Evolutionary conservation across 345 rosid genomes (phyloP), one percentile per base, ranked within the genome.

Genomic region (Citropsis articulata): DNA sequence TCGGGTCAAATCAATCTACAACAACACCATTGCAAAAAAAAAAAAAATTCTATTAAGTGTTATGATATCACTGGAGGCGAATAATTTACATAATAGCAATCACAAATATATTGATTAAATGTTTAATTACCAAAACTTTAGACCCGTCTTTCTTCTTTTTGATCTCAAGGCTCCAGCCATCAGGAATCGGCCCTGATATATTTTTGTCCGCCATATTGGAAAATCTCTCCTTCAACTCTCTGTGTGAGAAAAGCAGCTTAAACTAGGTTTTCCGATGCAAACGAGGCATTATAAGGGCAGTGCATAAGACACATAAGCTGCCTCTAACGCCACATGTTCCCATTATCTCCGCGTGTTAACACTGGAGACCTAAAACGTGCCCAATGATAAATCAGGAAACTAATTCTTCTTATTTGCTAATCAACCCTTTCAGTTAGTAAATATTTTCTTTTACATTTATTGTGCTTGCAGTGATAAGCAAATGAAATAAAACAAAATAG

Each of bases 241-340:
- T 64, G 18, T 62, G 42, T 31, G 50, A 24, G 79, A 25, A 4
- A 71, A 65, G 59, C 72, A 38, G 36, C 62, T 71, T 66, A 65
- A 48, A 56, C 63, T 65, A 65, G 69, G 73, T 81, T 76, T 71
- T 25, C 79, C 73, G 3, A 76, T 71, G 74, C 65, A 66, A 78
- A 69, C 10, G 31, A 74, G 59, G 61, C 60, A 40, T 65, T 78
- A 69, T 28, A 73, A 75, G 61, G 74, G 72, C 4, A 31, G 74
- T 35, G 40, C 81, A 56, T 57, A 31, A 31, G 69, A 66, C 50
- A 50, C 50, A 27, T 12, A 65, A 64, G 59, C 65, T 28, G 57
- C 63, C 70, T 69, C 25, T 57, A 67, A 48, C 19, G 61, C 79
- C 84, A 74, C 65, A 56, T 74, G 81, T 78, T 14, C 55, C 40